phyloP scores from a whole-genome alignment of 306 rosid genomes.

The Canavalia ensiformis region DNA sequence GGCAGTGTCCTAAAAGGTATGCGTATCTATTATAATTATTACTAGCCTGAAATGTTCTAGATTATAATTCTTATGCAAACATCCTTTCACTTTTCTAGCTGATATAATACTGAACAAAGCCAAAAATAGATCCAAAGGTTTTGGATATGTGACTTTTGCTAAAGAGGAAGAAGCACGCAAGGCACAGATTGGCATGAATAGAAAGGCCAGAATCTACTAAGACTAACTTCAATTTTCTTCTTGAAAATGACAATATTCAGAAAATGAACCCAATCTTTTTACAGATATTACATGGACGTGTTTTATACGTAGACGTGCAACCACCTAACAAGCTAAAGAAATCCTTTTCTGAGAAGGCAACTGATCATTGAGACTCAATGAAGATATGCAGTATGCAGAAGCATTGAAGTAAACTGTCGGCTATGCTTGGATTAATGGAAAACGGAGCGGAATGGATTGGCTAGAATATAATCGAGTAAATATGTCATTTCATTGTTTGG shows the following conservation, averaged over 20 bases:
- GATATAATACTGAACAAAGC: conserved; percentile 42
- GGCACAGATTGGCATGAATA: conserved; percentile 46
- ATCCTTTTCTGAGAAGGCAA: not conserved
- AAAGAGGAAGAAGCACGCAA: conserved; percentile 50
- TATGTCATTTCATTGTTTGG: no score
- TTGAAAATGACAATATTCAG: not conserved
- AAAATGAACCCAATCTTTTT: conserved; percentile 9
- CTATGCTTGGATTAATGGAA: no score
- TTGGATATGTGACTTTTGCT: conserved; percentile 51
- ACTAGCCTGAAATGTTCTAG: not conserved
- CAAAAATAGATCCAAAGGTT: conserved; percentile 47
- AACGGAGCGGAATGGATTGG: no score
- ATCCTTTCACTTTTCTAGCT: conserved; percentile 37
- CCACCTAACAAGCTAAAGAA: conserved; percentile 1
- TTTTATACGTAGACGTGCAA: conserved; percentile 45
- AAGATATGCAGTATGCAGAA: not conserved
- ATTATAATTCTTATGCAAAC: not conserved
- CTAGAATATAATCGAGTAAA: no score
- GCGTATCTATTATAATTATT: not conserved
- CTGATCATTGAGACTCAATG: conserved; percentile 17
- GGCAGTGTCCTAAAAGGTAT: conserved; percentile 47
- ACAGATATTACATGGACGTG: conserved; percentile 49
- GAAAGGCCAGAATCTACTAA: conserved; percentile 40
- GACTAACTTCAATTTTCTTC: not conserved
- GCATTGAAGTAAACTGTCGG: not conserved